Base-by-base conservation (phyloP, 2,329 filamentous ascomycete species). In the Fusarium palustre region DNA sequence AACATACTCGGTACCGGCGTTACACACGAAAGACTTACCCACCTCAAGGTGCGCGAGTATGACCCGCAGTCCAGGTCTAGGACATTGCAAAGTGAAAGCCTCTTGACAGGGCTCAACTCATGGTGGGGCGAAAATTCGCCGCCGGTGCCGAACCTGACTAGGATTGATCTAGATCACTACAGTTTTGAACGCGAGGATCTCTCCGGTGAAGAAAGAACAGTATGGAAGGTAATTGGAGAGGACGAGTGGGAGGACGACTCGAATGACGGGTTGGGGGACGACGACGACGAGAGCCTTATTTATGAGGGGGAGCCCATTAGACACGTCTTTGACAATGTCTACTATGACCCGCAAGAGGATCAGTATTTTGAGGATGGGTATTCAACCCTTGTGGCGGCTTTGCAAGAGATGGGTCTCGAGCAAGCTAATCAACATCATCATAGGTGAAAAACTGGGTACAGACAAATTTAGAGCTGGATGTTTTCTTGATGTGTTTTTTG, bases 241-340 rank as follows among this genome's bases (percentile, higher is more conserved):
- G 66, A 68, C 0, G 55, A 69, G 9, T 68, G 66, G 66, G 66
- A 69, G 25, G 66, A 68, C 16, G 65, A 68, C 5, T 65, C 62
- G 7, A 22, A 41, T 28, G 13, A 38, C n/a, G 48, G 36, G 12
- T 25, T 18, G 20, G 47, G 13, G 6, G 59, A 24, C 7, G 41
- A 42, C 10, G 42, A 59, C 18, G 59, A 59, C 10, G 25, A 46
- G 28, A 20, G 13, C 2, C 41, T 48, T 1, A 39, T 39, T 20
- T 36, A 39, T 5, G 52, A 22, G 7, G 20, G 24, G 13, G 6
- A 28, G 4, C 15, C 13, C 8, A 33, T 25, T 25, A 9, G 25
- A 1, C 24, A 30, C 5, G 33, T 39, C 4, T 20, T 18, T 10
- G 28, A 57, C 16, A 22, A 64, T 22, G 18, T 49, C 15, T 55